Evolutionary conservation across 208 protist genomes (phyloP), one percentile per base, ranked within the genome.

Genomic region (Angomonas desouzai): DNA sequence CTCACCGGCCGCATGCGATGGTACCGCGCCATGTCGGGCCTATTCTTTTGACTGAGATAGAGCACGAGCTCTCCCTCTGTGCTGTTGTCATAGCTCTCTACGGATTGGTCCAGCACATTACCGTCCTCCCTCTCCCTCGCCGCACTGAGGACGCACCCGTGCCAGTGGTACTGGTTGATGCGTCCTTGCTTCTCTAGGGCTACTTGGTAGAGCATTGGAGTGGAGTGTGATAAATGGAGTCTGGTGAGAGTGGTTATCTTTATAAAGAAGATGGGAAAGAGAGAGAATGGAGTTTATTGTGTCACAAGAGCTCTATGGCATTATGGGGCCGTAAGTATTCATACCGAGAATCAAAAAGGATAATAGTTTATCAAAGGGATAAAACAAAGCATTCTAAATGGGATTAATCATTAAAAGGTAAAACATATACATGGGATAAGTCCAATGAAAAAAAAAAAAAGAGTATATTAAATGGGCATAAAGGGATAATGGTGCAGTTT

Each of bases 41-140:
- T 1, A 29, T 43, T 29, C 55, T 60, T 60, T 36, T 60, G 2
- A 36, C 55, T 60, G 30, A 60, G 18, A 29, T 43, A 60, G 18
- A 60, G 32, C 7, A 34, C 28, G 28, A 51, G 9, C 9, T 51
- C 18, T 9, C 6, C 18, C 45, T 40, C 36, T 6, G 40, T n/a
- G 51, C 20, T 11, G 25, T 6, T 32, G 6, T 57, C 11, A 28
- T 34, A 7, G 6, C 3, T 34, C 51, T 57, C 28, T 16, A 32
- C 51, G 3, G 28, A 57, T 3, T 32, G 16, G 13, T 36, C 20
- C 6, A 51, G 6, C n/a, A 9, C 18, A 27, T 51, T 51, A 13
- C 9, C 9, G 3, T 13, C 45, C 9, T 9, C 18, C 20, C 9
- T 27, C 20, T 13, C 45, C 45, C 45, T 3, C 6, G 45, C n/a